Percentiles rank a stretch among this genome's conserved stretches.
Evolutionary conservation across 164 flowering plant species (phyloP).

Genomic region (Sextonia rubra): DNA sequence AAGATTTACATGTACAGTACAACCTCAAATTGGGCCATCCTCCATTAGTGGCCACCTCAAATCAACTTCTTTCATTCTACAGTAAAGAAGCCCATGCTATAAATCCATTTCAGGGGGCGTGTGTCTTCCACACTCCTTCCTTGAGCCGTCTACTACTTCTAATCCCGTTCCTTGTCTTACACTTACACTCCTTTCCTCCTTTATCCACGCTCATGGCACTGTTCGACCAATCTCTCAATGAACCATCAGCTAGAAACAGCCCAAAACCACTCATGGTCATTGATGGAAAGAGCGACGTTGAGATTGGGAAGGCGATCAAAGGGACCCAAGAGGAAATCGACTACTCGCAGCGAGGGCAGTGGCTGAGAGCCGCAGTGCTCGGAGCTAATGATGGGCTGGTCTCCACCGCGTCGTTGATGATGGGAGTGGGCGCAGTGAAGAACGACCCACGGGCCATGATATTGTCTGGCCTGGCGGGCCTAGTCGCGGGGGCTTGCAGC

Average conservation of each 20-base stretch:
- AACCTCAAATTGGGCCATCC: background rate
- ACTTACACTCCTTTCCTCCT: background rate
- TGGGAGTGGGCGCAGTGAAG: slow-evolving; percentile 27
- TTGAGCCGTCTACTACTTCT: background rate
- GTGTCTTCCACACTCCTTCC: background rate
- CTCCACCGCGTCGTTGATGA: slow-evolving; percentile 25
- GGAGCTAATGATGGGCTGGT: slow-evolving; percentile 32
- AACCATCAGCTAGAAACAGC: background rate
- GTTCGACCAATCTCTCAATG: background rate
- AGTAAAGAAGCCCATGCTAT: background rate
- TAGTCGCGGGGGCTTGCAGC: slow-evolving; percentile 31
- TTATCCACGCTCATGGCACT: background rate
- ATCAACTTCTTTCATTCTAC: background rate
- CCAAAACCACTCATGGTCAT: background rate
- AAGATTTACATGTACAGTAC: background rate
- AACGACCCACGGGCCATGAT: slow-evolving; percentile 20
- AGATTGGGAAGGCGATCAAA: background rate
- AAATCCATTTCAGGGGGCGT: background rate
- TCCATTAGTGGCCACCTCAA: background rate
- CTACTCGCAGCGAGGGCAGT: slow-evolving; percentile 25
- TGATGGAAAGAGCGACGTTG: background rate
- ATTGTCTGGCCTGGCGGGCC: slow-evolving; percentile 24
- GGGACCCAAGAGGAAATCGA: slow-evolving; percentile 10
- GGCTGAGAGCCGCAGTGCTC: slow-evolving; percentile 31
- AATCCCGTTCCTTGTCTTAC: background rate